These are phyloP conservation scores for Raffaelea arxii DNA, from an alignment of 2,329 filamentous ascomycete species.

Conservation along the genomic window DNA sequence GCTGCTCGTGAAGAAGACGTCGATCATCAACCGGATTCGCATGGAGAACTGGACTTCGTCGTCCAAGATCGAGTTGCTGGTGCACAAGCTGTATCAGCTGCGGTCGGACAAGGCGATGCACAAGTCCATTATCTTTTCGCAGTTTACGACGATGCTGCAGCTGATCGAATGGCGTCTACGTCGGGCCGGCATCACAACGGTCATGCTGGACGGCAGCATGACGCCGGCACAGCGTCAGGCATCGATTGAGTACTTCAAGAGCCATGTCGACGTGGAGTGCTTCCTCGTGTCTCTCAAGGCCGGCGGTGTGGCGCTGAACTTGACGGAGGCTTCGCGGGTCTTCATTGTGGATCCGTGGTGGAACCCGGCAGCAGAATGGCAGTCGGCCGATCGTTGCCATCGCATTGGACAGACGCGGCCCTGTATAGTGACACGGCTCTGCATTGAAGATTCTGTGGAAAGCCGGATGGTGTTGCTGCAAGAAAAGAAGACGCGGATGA, in stretches of 20 bases:
- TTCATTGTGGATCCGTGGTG: slow-evolving; percentile 99
- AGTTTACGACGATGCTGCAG: slow-evolving; percentile 96
- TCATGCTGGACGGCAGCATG: slow-evolving; percentile 98
- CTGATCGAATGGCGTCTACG: slow-evolving; percentile 94
- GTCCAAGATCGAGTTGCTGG: slow-evolving; percentile 93
- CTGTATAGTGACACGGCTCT: slow-evolving; percentile 87
- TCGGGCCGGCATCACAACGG: slow-evolving; percentile 93
- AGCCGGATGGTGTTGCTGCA: slow-evolving; percentile 91
- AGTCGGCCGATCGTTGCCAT: slow-evolving; percentile 87
- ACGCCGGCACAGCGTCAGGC: slow-evolving; percentile 86
- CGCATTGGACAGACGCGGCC: slow-evolving; percentile 92
- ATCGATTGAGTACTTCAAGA: slow-evolving; percentile 96
- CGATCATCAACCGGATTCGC: slow-evolving; percentile 96
- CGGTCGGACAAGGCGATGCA: slow-evolving; percentile 86
- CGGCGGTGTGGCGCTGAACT: slow-evolving; percentile 86
- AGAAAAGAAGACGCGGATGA: slow-evolving; percentile 98
- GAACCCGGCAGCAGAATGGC: slow-evolving; percentile 99
- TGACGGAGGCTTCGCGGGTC: slow-evolving; percentile 89
- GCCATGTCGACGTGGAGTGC: slow-evolving; percentile 83
- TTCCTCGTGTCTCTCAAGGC: slow-evolving; percentile 95
- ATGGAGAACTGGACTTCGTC: slow-evolving; percentile 99
- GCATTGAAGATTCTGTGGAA: slow-evolving; percentile 95
- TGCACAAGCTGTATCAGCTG: slow-evolving; percentile 87
- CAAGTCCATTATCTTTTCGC: slow-evolving; percentile 96
- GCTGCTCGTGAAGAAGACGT: slow-evolving; percentile 78